Base-by-base conservation (phyloP, 768 basidiomycete genomes). In the Phylloporus sp. region DNA sequence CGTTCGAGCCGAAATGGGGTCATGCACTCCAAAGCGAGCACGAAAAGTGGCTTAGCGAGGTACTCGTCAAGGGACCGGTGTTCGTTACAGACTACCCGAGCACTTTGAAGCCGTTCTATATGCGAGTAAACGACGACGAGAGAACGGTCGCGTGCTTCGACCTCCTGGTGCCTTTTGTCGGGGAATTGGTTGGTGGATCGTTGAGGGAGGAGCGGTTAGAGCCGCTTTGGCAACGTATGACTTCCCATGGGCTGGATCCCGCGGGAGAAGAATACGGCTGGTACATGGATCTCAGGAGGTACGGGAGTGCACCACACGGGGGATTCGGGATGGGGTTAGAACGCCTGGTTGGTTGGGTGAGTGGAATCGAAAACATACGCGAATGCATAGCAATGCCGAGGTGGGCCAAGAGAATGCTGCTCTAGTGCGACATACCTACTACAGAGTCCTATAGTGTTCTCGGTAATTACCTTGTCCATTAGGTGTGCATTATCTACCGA, bases 271-370 rank as follows among this genome's bases (percentile, higher is more conserved):
- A 68, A 23, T 75, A 74, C 44, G 63, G 65, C 35, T 90, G 87
- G 88, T 99, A 99, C 66, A 50, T 82, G 41, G 92, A 96, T 56
- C 62, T 96, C 54, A 73, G 95, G 49, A 75, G 74, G 58, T 94
- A 78, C 57, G 96, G 96, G 9, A 84, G 85, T 15, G 85, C 89
- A 17, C 88, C 91, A 3, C 95, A 97, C 66, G 93, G 89, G 14
- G 96, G 96, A 14, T 98, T 92, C 67, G 96, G 96, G 6, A 74
- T 98, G 72, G 96, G 96, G 2, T 96, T 95, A 59, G 96, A 99
- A 66, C 72, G 96, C 50, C 71, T 96, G 17, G 74, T 98, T 15
- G 80, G 82, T 35, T 95, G 90, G 87, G 67, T 96, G 10, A 81
- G 84, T 17, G 93, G 92, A 0, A 74, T 90, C 36, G 84, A 86